A percentile compares a stretch with the other conserved stretches of the same genome.
phyloP scores from a whole-genome alignment of 495 filamentous ascomycete genomes.

The Penicilliopsis zonata region DNA sequence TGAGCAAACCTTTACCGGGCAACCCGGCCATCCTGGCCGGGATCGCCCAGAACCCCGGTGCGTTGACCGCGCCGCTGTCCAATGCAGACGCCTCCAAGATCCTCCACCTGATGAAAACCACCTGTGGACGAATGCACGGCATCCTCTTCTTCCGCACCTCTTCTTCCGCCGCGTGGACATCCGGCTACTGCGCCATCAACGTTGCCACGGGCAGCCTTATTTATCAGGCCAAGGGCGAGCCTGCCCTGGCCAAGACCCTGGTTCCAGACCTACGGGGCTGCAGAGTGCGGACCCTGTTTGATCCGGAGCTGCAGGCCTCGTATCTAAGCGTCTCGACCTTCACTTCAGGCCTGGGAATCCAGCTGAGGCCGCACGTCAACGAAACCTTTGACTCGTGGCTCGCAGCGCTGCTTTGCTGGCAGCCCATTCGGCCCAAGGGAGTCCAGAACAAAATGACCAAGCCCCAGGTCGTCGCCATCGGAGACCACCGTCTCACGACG shows the following conservation, averaged over 20 bases:
- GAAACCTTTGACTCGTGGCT: conserved; percentile 86
- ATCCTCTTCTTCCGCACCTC: conserved; percentile 46
- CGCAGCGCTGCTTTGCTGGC: conserved; percentile 88
- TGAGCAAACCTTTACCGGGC: conserved; percentile 28
- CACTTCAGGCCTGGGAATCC: conserved; percentile 55
- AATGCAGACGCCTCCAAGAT: conserved; percentile 39
- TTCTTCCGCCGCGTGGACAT: conserved; percentile 38
- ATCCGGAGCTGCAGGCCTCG: conserved; percentile 49
- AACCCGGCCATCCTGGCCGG: conserved; percentile 16
- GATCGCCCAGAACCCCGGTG: conserved; percentile 19
- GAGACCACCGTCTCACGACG: conserved; percentile 35
- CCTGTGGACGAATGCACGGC: conserved; percentile 43
- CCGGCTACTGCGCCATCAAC: conserved; percentile 46
- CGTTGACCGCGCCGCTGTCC: conserved; percentile 43
- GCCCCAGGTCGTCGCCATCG: conserved; percentile 40
- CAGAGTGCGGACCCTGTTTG: conserved; percentile 57
- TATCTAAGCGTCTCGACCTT: conserved; percentile 72
- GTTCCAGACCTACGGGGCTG: conserved; percentile 83
- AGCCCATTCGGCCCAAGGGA: conserved; percentile 69
- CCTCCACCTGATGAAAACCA: conserved; percentile 45
- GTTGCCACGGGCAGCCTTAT: conserved; percentile 43
- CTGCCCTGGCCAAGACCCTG: conserved; percentile 42
- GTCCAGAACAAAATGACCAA: conserved; percentile 64
- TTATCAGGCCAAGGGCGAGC: conserved; percentile 45
- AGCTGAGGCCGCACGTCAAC: conserved; percentile 59